A percentile compares a stretch with the other conserved stretches of the same genome.
phyloP scores from a whole-genome alignment of 2,329 filamentous ascomycete species.

The Colletotrichum tropicale region DNA sequence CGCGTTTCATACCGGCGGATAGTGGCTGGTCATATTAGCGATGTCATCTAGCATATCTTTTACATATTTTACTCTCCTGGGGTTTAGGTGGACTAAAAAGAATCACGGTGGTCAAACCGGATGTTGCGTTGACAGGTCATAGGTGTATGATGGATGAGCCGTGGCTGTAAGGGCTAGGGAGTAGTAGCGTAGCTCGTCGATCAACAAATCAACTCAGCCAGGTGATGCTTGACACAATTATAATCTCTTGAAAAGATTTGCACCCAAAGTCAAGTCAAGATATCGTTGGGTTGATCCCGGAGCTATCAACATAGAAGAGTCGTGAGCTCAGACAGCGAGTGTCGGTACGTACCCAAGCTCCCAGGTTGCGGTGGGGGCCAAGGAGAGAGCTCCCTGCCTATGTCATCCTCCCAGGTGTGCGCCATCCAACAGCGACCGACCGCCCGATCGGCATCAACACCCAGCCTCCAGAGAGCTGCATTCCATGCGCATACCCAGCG shows the following conservation, averaged over 20 bases:
- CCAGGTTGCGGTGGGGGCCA: neutral
- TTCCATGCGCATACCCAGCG: slow-evolving; percentile 5
- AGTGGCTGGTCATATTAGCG: neutral
- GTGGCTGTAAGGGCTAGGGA: neutral
- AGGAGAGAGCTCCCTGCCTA: slow-evolving; percentile 6
- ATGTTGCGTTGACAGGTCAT: neutral
- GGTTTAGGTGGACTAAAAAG: neutral
- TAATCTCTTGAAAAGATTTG: neutral
- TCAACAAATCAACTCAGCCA: neutral
- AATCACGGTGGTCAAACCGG: neutral
- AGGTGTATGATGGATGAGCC: neutral
- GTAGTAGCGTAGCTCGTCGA: neutral
- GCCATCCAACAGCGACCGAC: neutral
- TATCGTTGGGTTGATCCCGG: neutral
- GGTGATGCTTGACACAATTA: neutral
- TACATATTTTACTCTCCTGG: neutral
- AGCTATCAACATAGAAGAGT: neutral
- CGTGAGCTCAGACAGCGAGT: neutral
- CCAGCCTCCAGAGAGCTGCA: slow-evolving; percentile 7
- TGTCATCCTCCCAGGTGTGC: slow-evolving; percentile 15
- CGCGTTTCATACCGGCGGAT: neutral
- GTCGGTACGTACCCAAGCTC: slow-evolving; percentile 12
- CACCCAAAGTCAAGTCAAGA: no score
- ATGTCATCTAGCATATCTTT: neutral
- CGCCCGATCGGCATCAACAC: neutral